Conservation (phyloP, 768 basidiomycete genomes). For the Tylopilus vinaceipallidus region DNA sequence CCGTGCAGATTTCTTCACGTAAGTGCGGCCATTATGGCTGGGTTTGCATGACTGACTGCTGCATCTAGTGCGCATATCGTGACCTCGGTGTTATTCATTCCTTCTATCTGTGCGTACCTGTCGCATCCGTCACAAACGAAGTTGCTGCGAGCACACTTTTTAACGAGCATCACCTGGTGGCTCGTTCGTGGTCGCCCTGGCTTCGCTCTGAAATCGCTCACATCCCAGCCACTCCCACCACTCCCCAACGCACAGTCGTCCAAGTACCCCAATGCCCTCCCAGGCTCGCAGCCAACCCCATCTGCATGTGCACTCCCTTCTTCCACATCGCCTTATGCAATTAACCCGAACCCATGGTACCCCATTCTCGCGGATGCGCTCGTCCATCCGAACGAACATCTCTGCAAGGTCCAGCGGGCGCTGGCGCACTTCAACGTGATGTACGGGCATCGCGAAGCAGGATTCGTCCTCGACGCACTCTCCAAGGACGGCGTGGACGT, state of each 20-base stretch:
- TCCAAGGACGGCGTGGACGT: constrained; percentile 29
- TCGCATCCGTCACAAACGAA: constrained; percentile 57
- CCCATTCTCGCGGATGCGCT: constrained; percentile 51
- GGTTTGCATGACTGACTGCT: constrained; percentile 3
- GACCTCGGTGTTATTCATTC: constrained; percentile 63
- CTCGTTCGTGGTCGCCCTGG: constrained; percentile 53
- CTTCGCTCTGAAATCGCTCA: constrained; percentile 52
- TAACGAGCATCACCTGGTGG: constrained; percentile 50
- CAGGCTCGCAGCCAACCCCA: constrained; percentile 21
- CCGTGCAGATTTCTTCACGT: constrained; percentile 69
- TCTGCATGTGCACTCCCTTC: constrained; percentile 26
- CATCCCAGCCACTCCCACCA: constrained; percentile 29
- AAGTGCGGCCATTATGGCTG: constrained; percentile 24
- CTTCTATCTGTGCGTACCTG: constrained; percentile 45
- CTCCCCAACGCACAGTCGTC: constrained; percentile 16
- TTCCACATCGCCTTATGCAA: constrained; percentile 34
- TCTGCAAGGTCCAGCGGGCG: constrained; percentile 48
- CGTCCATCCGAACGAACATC: constrained; percentile 58
- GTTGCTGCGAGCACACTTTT: constrained; percentile 60
- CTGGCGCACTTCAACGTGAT: constrained; percentile 43
- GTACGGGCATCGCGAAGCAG: constrained; percentile 42
- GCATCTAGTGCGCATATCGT: constrained; percentile 62
- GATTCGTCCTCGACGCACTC: constrained; percentile 31
- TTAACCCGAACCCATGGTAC: constrained; percentile 58
- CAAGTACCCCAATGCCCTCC: constrained; percentile 24